Base-by-base conservation (phyloP, 331 rosid species). In the Phaseolus coccineus region DNA sequence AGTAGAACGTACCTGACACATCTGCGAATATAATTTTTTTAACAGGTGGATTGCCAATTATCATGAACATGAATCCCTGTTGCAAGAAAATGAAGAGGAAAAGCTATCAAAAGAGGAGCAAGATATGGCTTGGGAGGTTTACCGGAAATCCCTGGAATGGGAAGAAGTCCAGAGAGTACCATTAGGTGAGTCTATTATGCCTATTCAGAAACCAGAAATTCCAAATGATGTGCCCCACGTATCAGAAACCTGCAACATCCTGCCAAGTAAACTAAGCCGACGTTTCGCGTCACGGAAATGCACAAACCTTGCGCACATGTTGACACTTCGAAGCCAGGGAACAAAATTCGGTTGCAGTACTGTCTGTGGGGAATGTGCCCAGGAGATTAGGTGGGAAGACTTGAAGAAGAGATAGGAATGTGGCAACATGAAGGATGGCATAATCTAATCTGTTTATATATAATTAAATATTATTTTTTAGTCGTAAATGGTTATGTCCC, bases 111-210 rank as follows among this genome's bases (percentile, higher is more conserved):
- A 95, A 85, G 99, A 95, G 84, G 99, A 95, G 89, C 97, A 95
- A 83, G 99, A 91, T 85, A 84, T 93, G 97, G 98, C 99, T 52
- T 93, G 96, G 98, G 97, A 93, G 87, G 99, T 90, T 56, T 95
- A 87, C 73, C 83, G 65, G 74, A 95, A 77, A 85, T 85, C 97
- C 5, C 69, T 93, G 69, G 92, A 91, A 80, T 93, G 99, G 99
- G 98, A 93, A 82, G 98, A 93, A 88, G 96, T 91, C 76, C 96
- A 87, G 81, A 87, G 88, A 65, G 91, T 89, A 61, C 89, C 98
- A 44, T 81, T 82, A 9, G 80, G 79, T 16, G 91, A 91, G 73
- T 27, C 87, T 55, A 63, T 84, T 55, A 64, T 84, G 16, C 64
- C 85, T 27, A 91, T 79, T 46, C 90, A 61, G 72, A 89, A 85